Evolutionary conservation across 1,139 yeast species (phyloP), one percentile per base, ranked within the genome.

Genomic region (Barnettozyma hawaiiensis): DNA sequence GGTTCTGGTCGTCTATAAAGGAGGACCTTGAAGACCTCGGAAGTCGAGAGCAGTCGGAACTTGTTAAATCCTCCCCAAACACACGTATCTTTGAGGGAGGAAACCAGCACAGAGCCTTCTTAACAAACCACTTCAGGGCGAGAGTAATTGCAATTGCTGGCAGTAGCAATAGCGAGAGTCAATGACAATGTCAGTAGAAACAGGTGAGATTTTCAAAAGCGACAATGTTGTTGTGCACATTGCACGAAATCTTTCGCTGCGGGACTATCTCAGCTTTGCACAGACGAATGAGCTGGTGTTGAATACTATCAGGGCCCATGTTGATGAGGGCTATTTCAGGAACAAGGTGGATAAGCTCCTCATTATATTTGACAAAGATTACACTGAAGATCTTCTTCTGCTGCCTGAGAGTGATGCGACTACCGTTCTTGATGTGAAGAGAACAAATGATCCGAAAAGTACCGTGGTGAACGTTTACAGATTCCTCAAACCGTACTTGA

Each of bases 361-460:
- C n/a, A 46, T 55, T 12, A 41, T 35, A 10, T 44, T 42, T 34
- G 53, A 53, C 31, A 44, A 50, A 0, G 15, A 14, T 0, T 39
- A 37, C 33, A 32, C 37, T 1, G 46, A 43, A 21, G 55, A 51
- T 22, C 36, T 52, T 1, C 37, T 53, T 22, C 36, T 52, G 1
- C 37, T 53, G 14, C 21, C 43, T 3, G 55, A 53, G 11, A 37
- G 36, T 7, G 52, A 51, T 15, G 40, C 49, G 1, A 21, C 44
- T 2, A 41, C 45, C 2, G 46, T 46, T 1, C 51, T 54, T 41
- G 31, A 41, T 14, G 7, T 46, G 7, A 46, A 38, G 26, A 44
- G 42, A 28, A 51, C 55, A 0, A 44, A 44, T 2, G 45, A 52
- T 24, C 57, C 59, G 10, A 54, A 46, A 31, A 29, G 40, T 6